Conservation (phyloP, 2,329 filamentous ascomycete species). For the Parascedosporium putredinis region DNA sequence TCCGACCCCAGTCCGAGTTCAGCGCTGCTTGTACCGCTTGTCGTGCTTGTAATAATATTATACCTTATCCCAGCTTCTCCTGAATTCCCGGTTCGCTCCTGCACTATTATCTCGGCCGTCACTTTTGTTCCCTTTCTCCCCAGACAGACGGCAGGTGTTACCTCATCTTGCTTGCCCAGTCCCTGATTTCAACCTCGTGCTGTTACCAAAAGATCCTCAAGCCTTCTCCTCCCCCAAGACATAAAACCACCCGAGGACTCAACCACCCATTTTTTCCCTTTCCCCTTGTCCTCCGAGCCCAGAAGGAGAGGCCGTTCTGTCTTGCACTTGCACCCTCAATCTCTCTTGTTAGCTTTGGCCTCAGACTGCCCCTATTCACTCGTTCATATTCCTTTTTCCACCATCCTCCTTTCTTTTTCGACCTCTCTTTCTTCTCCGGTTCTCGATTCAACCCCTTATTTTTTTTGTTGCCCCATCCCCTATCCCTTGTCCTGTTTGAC, state of each 20-base stretch:
- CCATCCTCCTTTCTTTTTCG: neutral
- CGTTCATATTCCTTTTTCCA: neutral
- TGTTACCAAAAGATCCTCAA: neutral
- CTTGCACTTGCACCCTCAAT: neutral
- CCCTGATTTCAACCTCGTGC: neutral
- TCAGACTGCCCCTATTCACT: neutral
- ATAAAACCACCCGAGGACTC: neutral
- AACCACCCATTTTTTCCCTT: neutral
- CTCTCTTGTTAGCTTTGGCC: neutral
- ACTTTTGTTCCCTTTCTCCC: too few species aligned
- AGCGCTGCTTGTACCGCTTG: too few species aligned
- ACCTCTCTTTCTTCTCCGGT: neutral
- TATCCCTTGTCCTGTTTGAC: neutral
- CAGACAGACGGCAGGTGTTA: neutral
- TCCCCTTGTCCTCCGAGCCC: neutral
- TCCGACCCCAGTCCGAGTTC: neutral
- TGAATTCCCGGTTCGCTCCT: neutral
- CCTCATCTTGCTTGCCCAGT: neutral
- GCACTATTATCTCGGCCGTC: neutral
- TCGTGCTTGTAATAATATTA: too few species aligned
- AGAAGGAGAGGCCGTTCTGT: too few species aligned
- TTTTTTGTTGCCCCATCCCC: too few species aligned
- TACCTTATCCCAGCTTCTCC: neutral
- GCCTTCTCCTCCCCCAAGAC: neutral
- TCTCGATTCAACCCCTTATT: neutral